Conservation (phyloP, 1,284 basidiomycete genomes). For the Farysia itapuensis region DNA sequence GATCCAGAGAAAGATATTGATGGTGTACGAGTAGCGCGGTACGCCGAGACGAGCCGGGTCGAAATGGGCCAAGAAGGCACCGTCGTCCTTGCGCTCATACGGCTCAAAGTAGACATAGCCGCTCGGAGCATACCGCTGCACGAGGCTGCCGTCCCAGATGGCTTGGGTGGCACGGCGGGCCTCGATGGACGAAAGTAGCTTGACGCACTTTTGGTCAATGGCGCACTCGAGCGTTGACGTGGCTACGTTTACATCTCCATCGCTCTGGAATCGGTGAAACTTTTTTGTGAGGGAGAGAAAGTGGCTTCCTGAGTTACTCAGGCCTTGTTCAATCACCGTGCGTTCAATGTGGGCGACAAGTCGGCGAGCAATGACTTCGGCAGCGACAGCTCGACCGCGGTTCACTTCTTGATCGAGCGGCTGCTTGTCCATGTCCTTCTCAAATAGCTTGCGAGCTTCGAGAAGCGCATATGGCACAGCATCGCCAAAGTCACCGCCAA, state of each 20-base stretch:
- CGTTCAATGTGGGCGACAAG: conserved; percentile 40
- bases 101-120: conserved; percentile 44
- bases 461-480: conserved; percentile 46
- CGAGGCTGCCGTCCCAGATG: conserved; percentile 43
- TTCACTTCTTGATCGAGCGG: conserved; percentile 27
- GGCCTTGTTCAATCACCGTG: conserved; percentile 7
- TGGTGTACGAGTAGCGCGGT: conserved; percentile 42
- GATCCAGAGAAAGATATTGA: conserved; percentile 43
- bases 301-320: background rate
- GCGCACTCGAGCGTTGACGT: conserved; percentile 46
- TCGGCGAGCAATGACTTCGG: conserved; percentile 42
- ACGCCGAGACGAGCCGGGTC: conserved; percentile 42
- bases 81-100: conserved; percentile 30
- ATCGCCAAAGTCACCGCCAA: conserved; percentile 46
- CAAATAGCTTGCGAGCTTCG: conserved; percentile 37
- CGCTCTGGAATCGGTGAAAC: conserved; percentile 35
- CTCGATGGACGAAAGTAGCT: conserved; percentile 35
- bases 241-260: conserved; percentile 36
- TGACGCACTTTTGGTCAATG: conserved; percentile 43
- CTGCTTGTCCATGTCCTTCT: conserved; percentile 15
- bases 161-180: conserved; percentile 35
- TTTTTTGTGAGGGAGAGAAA: conserved; percentile 43
- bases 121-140: conserved; percentile 27
- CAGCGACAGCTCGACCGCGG: conserved; percentile 22
- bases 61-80: conserved; percentile 41